A percentile compares a stretch with the other conserved stretches of the same genome.
phyloP scores from a whole-genome alignment of 306 rosid species.

The Dalbergia cultrata region DNA sequence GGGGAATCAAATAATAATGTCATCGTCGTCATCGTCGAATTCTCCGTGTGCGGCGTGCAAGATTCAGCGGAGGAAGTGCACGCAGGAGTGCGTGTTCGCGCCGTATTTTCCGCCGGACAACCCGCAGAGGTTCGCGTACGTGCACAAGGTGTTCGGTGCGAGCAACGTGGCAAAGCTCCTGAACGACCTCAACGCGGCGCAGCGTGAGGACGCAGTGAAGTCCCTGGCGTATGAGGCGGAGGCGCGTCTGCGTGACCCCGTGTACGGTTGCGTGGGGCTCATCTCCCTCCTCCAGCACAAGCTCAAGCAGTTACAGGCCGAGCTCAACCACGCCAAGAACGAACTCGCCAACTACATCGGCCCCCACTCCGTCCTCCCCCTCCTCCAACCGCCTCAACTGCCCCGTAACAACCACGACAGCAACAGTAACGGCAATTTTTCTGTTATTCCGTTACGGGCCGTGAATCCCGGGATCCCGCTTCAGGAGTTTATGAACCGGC shows the following conservation, averaged over 20 bases:
- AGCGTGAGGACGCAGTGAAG: conserved; percentile 73
- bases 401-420: not conserved
- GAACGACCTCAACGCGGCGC: conserved; percentile 61
- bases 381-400: not conserved
- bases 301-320: conserved; percentile 34
- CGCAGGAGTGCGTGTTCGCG: conserved; percentile 78
- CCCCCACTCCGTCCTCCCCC: not conserved
- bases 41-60: conserved; percentile 91
- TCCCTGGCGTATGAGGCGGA: conserved; percentile 56
- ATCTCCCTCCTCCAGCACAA: conserved; percentile 39
- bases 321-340: conserved; percentile 43
- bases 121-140: conserved; percentile 75
- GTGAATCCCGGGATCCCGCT: not conserved
- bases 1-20: not conserved
- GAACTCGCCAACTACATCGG: conserved; percentile 42
- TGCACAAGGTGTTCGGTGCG: conserved; percentile 83
- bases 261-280: conserved; percentile 53
- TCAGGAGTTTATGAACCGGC: not conserved
- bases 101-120: conserved; percentile 88
- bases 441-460: not conserved
- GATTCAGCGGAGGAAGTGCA: conserved; percentile 73
- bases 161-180: conserved; percentile 78
- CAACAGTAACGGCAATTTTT: not conserved
- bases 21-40: conserved; percentile 50
- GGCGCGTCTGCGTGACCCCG: conserved; percentile 53